These are phyloP conservation scores for Kokia cookei DNA, from an alignment of 441 rosid genomes.

Conservation along the genomic window DNA sequence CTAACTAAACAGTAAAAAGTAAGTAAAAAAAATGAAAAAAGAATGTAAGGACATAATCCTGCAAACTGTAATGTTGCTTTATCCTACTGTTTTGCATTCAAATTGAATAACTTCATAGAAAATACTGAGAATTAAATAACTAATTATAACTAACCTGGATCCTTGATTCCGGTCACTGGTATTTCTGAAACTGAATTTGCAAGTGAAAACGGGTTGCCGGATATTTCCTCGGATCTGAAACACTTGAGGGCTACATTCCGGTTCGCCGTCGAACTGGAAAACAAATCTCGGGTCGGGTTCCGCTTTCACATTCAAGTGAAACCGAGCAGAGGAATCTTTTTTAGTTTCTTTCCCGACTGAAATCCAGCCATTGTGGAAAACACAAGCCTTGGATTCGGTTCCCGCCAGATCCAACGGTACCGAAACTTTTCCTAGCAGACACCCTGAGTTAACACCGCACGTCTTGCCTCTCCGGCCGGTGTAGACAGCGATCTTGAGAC, in stretches of 20 bases:
- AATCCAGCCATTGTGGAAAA: slow-evolving; percentile 75
- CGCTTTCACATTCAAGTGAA: slow-evolving; percentile 63
- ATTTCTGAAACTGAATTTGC: slow-evolving; percentile 74
- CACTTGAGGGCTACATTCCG: slow-evolving; percentile 92
- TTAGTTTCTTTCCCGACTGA: slow-evolving; percentile 45
- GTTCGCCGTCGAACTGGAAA: slow-evolving; percentile 92
- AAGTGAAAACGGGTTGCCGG: slow-evolving; percentile 84
- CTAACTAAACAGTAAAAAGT: slow-evolving; percentile 7
- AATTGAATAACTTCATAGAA: not conserved
- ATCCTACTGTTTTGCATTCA: slow-evolving; percentile 11
- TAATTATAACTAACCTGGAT: slow-evolving; percentile 46
- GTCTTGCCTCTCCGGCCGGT: slow-evolving; percentile 63
- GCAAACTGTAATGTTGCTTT: not conserved
- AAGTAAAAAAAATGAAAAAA: not conserved
- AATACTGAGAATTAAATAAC: not conserved
- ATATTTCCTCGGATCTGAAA: slow-evolving; percentile 80
- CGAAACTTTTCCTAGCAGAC: slow-evolving; percentile 56
- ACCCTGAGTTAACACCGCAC: slow-evolving; percentile 68
- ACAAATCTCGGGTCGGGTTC: slow-evolving; percentile 95
- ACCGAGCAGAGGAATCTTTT: slow-evolving; percentile 45
- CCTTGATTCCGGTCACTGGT: slow-evolving; percentile 56
- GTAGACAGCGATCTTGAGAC: slow-evolving; percentile 55
- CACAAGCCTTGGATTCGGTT: slow-evolving; percentile 38
- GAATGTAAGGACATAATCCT: not conserved
- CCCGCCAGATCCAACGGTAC: slow-evolving; percentile 75